phyloP scores from a whole-genome alignment of 1,284 basidiomycete genomes.

The Marasmius fiardii region DNA sequence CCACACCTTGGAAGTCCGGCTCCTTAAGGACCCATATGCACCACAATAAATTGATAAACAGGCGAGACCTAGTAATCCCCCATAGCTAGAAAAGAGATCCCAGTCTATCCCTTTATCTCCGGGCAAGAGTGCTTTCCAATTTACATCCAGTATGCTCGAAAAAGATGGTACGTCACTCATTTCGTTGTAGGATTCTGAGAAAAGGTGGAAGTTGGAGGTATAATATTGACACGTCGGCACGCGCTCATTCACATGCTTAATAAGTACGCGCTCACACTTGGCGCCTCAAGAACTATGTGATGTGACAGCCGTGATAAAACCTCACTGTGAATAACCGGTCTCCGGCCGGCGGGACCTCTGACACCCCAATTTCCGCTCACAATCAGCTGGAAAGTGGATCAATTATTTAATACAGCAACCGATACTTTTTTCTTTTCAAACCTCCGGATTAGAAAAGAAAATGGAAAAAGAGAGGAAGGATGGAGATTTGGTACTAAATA shows the following conservation, averaged over 20 bases:
- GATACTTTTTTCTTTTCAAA: no score
- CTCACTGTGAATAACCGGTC: neutral
- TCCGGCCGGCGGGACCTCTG: neutral
- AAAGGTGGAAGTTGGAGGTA: neutral
- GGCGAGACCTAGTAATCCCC: slow-evolving; percentile 61
- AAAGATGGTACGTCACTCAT: neutral
- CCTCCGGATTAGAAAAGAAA: no score
- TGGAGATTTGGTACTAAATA: no score
- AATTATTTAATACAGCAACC: no score
- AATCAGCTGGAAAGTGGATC: no score
- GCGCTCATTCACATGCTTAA: neutral
- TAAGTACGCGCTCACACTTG: no score
- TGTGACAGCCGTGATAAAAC: no score
- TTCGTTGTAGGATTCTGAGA: neutral
- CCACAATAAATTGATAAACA: slow-evolving; percentile 63
- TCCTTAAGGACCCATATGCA: slow-evolving; percentile 63
- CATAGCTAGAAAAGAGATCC: slow-evolving; percentile 64
- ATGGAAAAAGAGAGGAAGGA: no score
- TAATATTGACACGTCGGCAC: neutral
- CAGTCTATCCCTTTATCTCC: slow-evolving; percentile 32
- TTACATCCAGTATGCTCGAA: neutral
- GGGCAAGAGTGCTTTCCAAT: neutral
- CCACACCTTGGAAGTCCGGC: slow-evolving; percentile 23
- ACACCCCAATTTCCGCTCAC: neutral
- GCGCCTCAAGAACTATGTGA: no score